These are phyloP conservation scores for Coniosporium tulheliwenetii DNA, from an alignment of 2,329 filamentous ascomycete genomes.

Conservation along the genomic window DNA sequence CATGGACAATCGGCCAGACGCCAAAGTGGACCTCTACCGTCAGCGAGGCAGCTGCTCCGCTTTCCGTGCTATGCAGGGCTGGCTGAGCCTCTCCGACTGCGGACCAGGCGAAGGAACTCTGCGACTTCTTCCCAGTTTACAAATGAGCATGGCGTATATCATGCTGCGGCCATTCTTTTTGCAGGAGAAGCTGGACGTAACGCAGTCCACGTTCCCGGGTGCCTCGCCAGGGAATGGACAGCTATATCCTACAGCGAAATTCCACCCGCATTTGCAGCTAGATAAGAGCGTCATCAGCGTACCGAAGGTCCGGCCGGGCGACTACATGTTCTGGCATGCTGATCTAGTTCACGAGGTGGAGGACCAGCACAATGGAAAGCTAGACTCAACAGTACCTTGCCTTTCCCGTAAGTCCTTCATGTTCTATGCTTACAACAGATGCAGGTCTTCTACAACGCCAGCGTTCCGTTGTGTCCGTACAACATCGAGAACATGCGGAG, in stretches of 20 bases:
- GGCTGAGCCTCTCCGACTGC: not conserved
- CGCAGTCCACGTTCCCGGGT: no score
- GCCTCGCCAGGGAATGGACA: not conserved
- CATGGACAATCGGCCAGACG: not conserved
- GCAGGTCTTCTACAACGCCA: no score
- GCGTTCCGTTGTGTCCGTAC: no score
- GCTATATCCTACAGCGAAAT: constrained; percentile 3
- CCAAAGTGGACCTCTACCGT: not conserved
- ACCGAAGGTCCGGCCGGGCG: constrained; percentile 43
- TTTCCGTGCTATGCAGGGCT: not conserved
- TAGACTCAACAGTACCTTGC: constrained; percentile 74
- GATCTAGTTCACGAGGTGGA: constrained; percentile 72
- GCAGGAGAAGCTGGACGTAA: not conserved
- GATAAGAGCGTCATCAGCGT: constrained; percentile 44
- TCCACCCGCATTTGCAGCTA: constrained; percentile 45
- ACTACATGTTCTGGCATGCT: constrained; percentile 52
- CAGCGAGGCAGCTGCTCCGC: not conserved
- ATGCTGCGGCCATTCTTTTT: constrained; percentile 1
- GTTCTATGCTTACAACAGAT: constrained; percentile 8
- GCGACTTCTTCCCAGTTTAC: not conserved
- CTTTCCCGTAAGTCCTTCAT: constrained; percentile 73
- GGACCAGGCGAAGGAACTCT: constrained; percentile 1
- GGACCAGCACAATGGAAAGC: constrained; percentile 51
- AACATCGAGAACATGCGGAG: no score
- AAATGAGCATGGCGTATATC: not conserved